Evolutionary conservation across 768 basidiomycete species (phyloP), one percentile per base, ranked within the genome.

Genomic region (Naganishia onofrii): DNA sequence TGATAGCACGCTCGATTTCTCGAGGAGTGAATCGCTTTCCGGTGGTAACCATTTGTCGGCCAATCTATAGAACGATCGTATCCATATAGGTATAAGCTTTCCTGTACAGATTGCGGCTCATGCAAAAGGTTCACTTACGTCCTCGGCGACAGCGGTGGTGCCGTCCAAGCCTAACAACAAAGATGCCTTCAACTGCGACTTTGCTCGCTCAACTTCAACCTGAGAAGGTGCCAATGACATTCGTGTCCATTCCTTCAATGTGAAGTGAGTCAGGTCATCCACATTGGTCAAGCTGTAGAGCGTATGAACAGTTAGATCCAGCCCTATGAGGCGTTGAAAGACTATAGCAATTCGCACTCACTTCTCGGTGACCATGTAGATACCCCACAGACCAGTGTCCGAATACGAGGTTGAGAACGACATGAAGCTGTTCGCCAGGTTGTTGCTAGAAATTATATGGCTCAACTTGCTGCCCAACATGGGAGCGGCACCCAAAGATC

Each of bases 401-500:
- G 93, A 93, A 85, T 99, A 99, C 7, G 90, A 92, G 1, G 95
- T 98, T 21, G 93, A 95, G 89, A 98, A 99, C 66, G 90, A 92
- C 92, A 97, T 95, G 89, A 91, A 99, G 70, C 90, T 92, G 85
- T 98, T 99, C 78, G 96, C 96, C 79, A 98, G 92, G 85, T 92
- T 91, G 86, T 97, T 89, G 66, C 86, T 84, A 44, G 92, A 91
- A 76, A 98, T 86, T 81, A 93, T 90, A 82, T 94, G 90, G 29
- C 90, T 91, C 67, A 99, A 88, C 64, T 90, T 88, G 64, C 93
- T 96, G 71, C 91, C 93, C 73, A 95, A 88, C 66, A 96, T 85
- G 28, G 92, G 86, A 2, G 92, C 89, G 57, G 92, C 88, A 75
- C 95, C 96, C 76, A 98, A 88, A 56, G 90, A 91, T 75, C 96